These are phyloP conservation scores for Aureobasidium lini DNA, from an alignment of 2,329 filamentous ascomycete genomes.

Conservation along the genomic window DNA sequence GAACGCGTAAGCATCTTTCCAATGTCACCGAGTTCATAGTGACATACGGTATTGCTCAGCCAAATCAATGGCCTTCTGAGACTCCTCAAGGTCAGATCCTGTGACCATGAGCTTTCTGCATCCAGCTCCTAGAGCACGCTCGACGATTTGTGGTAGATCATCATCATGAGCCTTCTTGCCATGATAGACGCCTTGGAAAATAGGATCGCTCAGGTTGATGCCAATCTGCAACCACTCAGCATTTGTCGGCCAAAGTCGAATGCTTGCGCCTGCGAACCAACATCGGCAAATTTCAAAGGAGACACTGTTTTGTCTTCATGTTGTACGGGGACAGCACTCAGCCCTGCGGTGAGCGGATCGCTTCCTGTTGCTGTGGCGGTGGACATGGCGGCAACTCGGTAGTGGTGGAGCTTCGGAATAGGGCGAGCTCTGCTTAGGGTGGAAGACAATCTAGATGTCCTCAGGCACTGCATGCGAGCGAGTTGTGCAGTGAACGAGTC, in stretches of 20 bases:
- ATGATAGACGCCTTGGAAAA: conserved; percentile 79
- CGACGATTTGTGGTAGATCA: conserved; percentile 69
- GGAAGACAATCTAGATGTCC: background rate
- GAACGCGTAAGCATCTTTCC: background rate
- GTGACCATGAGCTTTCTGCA: conserved; percentile 90
- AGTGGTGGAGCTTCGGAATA: background rate
- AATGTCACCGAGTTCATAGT: background rate
- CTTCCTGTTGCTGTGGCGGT: background rate
- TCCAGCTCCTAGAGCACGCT: conserved; percentile 67
- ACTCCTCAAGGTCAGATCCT: conserved; percentile 77
- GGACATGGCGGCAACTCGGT: background rate
- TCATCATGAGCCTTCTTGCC: conserved; percentile 67
- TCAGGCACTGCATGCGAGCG: conserved; percentile 5
- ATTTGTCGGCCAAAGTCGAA: background rate
- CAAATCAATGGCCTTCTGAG: conserved; percentile 64
- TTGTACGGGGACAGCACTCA: conserved; percentile 16
- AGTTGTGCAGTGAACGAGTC: background rate
- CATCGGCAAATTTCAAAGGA: conserved; percentile 33
- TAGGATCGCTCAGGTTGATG: conserved; percentile 90
- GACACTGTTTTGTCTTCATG: conserved; percentile 10
- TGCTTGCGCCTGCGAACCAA: conserved; percentile 27
- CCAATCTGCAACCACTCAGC: conserved; percentile 53
- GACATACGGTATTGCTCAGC: conserved; percentile 64
- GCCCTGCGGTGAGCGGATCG: conserved; percentile 21
- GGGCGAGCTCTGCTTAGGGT: background rate